phyloP scores from a whole-genome alignment of 106 monocot species.

The Chionographis japonica region DNA sequence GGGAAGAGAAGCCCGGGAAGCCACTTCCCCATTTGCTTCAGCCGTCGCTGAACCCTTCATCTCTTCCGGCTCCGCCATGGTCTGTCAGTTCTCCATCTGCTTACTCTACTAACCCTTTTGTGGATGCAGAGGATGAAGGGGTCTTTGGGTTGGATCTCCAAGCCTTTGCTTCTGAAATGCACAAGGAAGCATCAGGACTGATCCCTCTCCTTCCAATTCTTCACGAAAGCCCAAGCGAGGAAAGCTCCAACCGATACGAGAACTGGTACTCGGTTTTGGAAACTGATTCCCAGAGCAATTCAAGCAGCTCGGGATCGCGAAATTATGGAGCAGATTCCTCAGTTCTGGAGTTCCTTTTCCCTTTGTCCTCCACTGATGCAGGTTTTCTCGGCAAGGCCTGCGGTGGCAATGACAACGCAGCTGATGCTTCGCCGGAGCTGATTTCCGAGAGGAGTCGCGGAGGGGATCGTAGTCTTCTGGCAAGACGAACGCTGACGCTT shows the following conservation, averaged over 20 bases:
- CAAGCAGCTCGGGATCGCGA: constrained; percentile 16
- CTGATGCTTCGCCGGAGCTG: constrained; percentile 1
- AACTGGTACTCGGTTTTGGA: constrained; percentile 36
- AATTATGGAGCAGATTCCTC: constrained; percentile 15
- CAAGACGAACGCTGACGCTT: constrained; percentile 41
- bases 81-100: neutral
- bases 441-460: neutral
- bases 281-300: constrained; percentile 33
- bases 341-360: constrained; percentile 36
- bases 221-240: constrained; percentile 15
- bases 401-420: neutral
- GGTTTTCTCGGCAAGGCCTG: constrained; percentile 25
- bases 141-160: neutral
- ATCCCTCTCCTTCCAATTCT: neutral
- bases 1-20: constrained; percentile 74
- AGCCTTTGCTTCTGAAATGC: neutral
- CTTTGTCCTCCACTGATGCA: constrained; percentile 30
- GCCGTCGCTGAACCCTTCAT: neutral
- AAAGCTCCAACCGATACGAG: constrained; percentile 24
- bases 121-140: constrained; percentile 7
- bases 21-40: constrained; percentile 17
- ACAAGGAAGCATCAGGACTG: neutral
- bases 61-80: neutral
- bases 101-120: constrained; percentile 22
- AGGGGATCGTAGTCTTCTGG: neutral